Evolutionary conservation across 176 grass and related monocot genomes (phyloP).

Genomic region (Oryza coarctata): DNA sequence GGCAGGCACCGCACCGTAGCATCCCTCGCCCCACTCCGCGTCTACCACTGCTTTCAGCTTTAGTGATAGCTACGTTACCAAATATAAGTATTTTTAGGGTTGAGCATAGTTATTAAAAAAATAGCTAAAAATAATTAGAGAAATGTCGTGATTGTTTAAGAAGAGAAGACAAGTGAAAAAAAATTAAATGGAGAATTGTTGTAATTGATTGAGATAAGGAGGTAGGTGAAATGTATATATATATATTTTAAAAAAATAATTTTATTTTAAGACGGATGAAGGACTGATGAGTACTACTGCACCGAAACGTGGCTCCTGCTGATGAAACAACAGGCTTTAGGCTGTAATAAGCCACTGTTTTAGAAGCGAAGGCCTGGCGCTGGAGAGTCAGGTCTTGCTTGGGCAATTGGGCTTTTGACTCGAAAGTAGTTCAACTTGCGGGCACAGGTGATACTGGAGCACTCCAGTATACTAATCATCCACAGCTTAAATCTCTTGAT

Average conservation of each 20-base stretch:
- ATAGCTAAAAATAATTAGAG: too few species aligned
- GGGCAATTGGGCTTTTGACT: neutral
- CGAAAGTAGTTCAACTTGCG: neutral
- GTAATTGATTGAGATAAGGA: too few species aligned
- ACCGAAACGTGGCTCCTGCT: neutral
- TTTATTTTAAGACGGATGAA: too few species aligned
- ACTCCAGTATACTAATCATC: neutral
- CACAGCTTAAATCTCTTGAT: neutral
- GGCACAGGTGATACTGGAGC: neutral
- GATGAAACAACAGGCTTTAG: constrained; percentile 24
- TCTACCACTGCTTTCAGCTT: neutral
- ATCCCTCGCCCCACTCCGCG: neutral
- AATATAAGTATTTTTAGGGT: too few species aligned
- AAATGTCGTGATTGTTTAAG: too few species aligned
- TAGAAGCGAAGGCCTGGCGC: neutral
- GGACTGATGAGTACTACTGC: neutral
- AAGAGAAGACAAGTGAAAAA: too few species aligned
- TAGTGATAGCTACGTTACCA: too few species aligned
- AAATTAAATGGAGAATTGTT: too few species aligned
- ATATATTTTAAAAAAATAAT: too few species aligned
- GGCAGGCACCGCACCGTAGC: neutral
- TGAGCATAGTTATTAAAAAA: too few species aligned
- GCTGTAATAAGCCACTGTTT: neutral
- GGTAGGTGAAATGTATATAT: too few species aligned
- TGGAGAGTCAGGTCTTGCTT: neutral